Percentiles rank a stretch among this genome's conserved stretches.
Conservation (phyloP, 495 filamentous ascomycete species). For the Penicillium steckii region DNA sequence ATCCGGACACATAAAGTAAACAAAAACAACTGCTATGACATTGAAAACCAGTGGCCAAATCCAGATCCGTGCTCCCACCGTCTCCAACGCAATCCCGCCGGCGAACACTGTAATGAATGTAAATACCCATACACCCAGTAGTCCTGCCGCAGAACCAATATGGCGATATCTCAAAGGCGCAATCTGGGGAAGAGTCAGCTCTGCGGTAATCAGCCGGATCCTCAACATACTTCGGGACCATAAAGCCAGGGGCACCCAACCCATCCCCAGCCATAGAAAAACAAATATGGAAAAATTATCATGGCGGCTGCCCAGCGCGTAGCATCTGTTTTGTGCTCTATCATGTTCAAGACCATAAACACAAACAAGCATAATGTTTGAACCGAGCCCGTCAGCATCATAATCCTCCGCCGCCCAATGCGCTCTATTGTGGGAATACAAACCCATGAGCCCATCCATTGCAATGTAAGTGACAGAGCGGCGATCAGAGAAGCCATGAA, state of each 20-base stretch:
- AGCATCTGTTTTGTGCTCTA: constrained; percentile 9
- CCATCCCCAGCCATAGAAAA: constrained; percentile 28
- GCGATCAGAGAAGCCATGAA: constrained; percentile 27
- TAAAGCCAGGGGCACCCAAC: constrained; percentile 29
- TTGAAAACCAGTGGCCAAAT: constrained; percentile 23
- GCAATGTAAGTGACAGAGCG: constrained; percentile 24
- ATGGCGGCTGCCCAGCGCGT: constrained; percentile 22
- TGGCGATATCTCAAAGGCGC: constrained; percentile 29
- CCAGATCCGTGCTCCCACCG: constrained; percentile 26
- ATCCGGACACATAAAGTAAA: constrained; percentile 22
- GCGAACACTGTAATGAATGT: constrained; percentile 33
- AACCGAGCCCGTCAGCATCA: constrained; percentile 22
- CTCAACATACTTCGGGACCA: constrained; percentile 17
- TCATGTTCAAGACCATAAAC: constrained; percentile 18
- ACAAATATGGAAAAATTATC: constrained; percentile 21
- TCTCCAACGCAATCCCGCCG: constrained; percentile 26
- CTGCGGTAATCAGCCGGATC: background rate
- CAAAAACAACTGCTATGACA: constrained; percentile 9
- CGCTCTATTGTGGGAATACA: background rate
- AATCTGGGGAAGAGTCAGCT: constrained; percentile 8
- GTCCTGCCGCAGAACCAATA: constrained; percentile 23
- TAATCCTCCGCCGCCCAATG: constrained; percentile 23
- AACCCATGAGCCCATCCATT: background rate
- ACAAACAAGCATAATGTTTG: constrained; percentile 22
- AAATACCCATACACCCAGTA: constrained; percentile 29